A percentile compares a stretch with the other conserved stretches of the same genome.
phyloP scores from a whole-genome alignment of 2,329 filamentous ascomycete species.

The Hymenoscyphus fraxineus region DNA sequence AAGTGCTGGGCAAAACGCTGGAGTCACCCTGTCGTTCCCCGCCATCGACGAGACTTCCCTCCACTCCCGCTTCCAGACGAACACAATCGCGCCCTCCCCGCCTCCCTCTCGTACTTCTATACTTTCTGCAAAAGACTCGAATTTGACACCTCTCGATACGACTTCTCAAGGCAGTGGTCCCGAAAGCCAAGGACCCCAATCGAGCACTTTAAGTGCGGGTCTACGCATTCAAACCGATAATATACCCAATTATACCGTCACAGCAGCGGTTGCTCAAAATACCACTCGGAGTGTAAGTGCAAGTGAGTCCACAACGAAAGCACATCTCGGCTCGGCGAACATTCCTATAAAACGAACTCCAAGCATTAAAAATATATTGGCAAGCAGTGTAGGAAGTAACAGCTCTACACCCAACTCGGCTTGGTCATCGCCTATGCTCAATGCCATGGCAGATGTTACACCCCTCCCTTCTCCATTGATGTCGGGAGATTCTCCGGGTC shows the following conservation, averaged over 20 bases:
- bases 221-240: slow-evolving; percentile 39
- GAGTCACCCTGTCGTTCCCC: slow-evolving; percentile 13
- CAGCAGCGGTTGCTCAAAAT: slow-evolving; percentile 24
- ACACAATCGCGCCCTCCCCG: slow-evolving; percentile 40
- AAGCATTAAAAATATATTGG: slow-evolving; percentile 54
- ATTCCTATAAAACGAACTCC: slow-evolving; percentile 51
- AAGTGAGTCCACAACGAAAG: slow-evolving; percentile 19
- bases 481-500: slow-evolving; percentile 60
- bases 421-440: slow-evolving; percentile 69
- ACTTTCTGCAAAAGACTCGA: slow-evolving; percentile 12
- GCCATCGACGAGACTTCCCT: slow-evolving; percentile 9
- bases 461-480: slow-evolving; percentile 74
- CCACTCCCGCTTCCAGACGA: slow-evolving; percentile 35
- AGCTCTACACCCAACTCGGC: slow-evolving; percentile 60
- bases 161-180: slow-evolving; percentile 19
- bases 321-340: slow-evolving; percentile 16
- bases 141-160: slow-evolving; percentile 28
- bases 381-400: slow-evolving; percentile 44
- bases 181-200: slow-evolving; percentile 16
- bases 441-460: slow-evolving; percentile 74
- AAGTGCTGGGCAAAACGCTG: slow-evolving; percentile 17
- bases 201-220: slow-evolving; percentile 32
- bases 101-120: slow-evolving; percentile 20
- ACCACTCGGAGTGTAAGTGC: slow-evolving; percentile 7
- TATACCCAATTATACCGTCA: slow-evolving; percentile 26